Evolutionary conservation across 2,329 filamentous ascomycete genomes (phyloP).

Genomic region (Colletotrichum lini): DNA sequence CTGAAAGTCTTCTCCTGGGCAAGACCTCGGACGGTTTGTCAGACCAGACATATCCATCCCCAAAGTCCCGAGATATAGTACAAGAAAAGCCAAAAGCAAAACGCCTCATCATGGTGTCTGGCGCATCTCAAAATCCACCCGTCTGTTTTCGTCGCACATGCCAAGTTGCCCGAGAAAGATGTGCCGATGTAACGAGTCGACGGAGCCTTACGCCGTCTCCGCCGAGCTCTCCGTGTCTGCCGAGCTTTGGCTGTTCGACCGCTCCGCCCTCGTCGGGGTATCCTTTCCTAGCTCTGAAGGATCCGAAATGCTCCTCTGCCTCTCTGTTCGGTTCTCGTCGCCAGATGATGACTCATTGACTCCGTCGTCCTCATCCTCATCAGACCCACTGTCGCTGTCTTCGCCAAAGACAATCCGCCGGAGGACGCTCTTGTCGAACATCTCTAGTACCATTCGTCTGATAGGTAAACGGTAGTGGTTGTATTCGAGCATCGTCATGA

Average conservation of each 20-base stretch:
- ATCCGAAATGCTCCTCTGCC: conserved; percentile 69
- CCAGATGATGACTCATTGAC: conserved; percentile 53
- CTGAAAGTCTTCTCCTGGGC: conserved; percentile 11
- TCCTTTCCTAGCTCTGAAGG: conserved; percentile 36
- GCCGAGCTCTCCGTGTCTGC: conserved; percentile 26
- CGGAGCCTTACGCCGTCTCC: conserved; percentile 21
- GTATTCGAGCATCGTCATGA: conserved; percentile 86
- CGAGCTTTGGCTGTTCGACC: conserved; percentile 35
- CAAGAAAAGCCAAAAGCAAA: conserved; percentile 38
- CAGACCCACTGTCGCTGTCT: conserved; percentile 73
- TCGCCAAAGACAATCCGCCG: conserved; percentile 87
- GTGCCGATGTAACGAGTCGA: conserved; percentile 9
- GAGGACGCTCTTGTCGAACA: conserved; percentile 94
- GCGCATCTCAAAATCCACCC: conserved; percentile 20
- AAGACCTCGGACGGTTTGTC: conserved; percentile 17
- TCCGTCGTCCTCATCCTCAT: conserved; percentile 73
- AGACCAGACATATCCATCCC: conserved; percentile 35
- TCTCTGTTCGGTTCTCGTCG: conserved; percentile 68
- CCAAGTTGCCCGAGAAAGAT: conserved; percentile 3
- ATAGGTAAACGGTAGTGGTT: conserved; percentile 92
- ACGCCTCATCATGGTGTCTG: conserved; percentile 33
- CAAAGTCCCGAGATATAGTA: conserved; percentile 38
- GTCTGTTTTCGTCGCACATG: conserved; percentile 13
- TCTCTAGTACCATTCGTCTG: conserved; percentile 89
- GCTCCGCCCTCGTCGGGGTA: conserved; percentile 11